Base-by-base conservation (phyloP, 352 stramenopile genomes). In the Phytophthora foliorum region DNA sequence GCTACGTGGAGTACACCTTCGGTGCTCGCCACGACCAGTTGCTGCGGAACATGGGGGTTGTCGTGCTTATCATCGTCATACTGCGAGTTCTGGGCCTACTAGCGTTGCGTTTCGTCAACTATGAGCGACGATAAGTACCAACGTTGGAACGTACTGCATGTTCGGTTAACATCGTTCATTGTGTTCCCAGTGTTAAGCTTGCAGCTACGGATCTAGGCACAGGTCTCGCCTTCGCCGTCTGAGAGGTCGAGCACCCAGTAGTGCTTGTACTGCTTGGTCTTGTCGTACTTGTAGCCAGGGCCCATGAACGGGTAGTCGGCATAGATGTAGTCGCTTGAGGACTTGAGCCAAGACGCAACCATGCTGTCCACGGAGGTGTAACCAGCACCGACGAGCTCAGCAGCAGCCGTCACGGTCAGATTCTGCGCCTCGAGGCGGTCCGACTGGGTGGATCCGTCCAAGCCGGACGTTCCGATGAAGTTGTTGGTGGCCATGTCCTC, bases 51-150 rank as follows among this genome's bases (percentile, higher is more conserved):
- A 78, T 84, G 49, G 69, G 63, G 1, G 63, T 84, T 21, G 63
- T 76, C 6, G n/a, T 81, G 27, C 53, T 79, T 27, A 80, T 72
- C 69, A 86, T 86, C 49, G 50, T 71, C 19, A 38, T 86, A 21
- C 58, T 84, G 41, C 71, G 76, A 19, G 14, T 87, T n/a, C 58
- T 89, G 13, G 78, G 56, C 1, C 64, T 89, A 11, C 31, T 89
- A 16, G 75, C 72, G 44, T 69, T 88, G 69, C 77, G 78, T 21
- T 86, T 82, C 45, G 41, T 84, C 45, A 85, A 82, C 63, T 78
- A 86, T 64, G 77, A 86, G 53, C 78, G 75, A 55, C 59, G 69
- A 36, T 85, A 83, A 21, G 27, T 53, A 24, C 3, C 16, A 9
- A 36, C 16, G n/a, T 48, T 17, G n/a, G 32, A 38, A 16, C 36